Evolutionary conservation across 345 rosid genomes (phyloP).

Genomic region (Bruguiera gymnorhiza): DNA sequence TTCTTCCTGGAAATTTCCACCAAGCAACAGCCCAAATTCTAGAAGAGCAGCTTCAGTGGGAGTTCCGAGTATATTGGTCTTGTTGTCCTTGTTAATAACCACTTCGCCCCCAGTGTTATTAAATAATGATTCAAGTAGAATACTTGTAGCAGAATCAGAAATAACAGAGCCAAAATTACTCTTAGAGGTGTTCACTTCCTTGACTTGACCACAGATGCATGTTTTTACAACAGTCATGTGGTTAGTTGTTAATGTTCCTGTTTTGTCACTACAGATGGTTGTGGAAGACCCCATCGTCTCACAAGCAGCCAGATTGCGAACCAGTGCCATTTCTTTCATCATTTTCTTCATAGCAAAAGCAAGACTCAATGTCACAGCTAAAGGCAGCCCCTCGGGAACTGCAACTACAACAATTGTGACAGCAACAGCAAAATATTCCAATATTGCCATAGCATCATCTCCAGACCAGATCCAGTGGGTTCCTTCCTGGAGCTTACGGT

Average conservation of each 20-base stretch:
- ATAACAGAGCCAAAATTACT: conserved; percentile 44
- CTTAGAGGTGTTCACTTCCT: conserved; percentile 40
- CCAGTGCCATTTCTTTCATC: conserved; percentile 96
- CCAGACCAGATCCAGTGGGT: conserved; percentile 65
- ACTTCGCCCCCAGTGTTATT: conserved; percentile 91
- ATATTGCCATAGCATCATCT: conserved; percentile 63
- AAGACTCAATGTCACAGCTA: conserved; percentile 88
- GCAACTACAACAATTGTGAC: conserved; percentile 96
- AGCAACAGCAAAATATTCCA: conserved; percentile 83
- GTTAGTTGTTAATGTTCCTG: conserved; percentile 87
- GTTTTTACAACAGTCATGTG: conserved; percentile 90
- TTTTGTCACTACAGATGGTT: conserved; percentile 88
- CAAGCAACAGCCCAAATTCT: conserved; percentile 76
- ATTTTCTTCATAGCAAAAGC: conserved; percentile 97
- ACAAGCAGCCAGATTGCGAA: conserved; percentile 87
- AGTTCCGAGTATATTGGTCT: conserved; percentile 80
- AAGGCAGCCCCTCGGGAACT: conserved; percentile 93
- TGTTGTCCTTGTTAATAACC: conserved; percentile 48
- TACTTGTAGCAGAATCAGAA: conserved; percentile 49
- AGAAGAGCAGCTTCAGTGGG: conserved; percentile 93
- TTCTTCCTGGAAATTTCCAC: conserved; percentile 68
- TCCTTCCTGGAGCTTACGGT: conserved; percentile 50
- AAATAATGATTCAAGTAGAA: conserved; percentile 74
- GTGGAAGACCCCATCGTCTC: conserved; percentile 98
- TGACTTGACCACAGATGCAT: conserved; percentile 45